Evolutionary conservation across 148 eudicot genomes (phyloP), one percentile per base, ranked within the genome.

Genomic region (Diospyros kaki): DNA sequence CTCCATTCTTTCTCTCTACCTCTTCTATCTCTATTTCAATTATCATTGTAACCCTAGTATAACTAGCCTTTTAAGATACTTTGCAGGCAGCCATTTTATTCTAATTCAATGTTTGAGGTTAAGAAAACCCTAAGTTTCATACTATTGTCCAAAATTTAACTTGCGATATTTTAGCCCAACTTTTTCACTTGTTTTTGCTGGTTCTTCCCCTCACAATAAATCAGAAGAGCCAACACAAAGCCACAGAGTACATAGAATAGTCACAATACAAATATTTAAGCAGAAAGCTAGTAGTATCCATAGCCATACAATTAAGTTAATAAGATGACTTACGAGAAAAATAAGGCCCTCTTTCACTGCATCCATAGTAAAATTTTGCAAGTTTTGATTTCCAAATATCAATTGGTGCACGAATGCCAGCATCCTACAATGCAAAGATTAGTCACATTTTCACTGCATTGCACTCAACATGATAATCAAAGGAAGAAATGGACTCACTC

Each of bases 301-400:
- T 6, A 15, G 28, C 68, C 41, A 14, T 41, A 55, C 71, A 4
- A 73, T 51, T 53, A 5, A 76, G 52, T 39, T 40, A 46, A 68
- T 48, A 58, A 58, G 73, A 45, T 4, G 78, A 86, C 97, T 83
- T 87, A 92, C 97, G 76, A 55, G 89, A 73, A 83, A 84, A 90
- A 79, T 80, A 83, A 10, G 85, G 86, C 39, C 88, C 87, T 86
- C 97, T 81, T 76, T 87, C 84, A 81, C 97, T 88, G 86, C 97
- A 92, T 62, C 95, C 91, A 75, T 87, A 84, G 80, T 92, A 92
- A 64, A 75, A 77, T 56, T 81, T 88, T 15, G 91, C 82, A 72
- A 75, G 86, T 65, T 85, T 87, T 68, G 97, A 90, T 82, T 87
- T 87, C 97, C 97, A 92, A 71, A 92, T 86, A 77, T 92, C 84